Evolutionary conservation across 2,329 filamentous ascomycete species (phyloP).

Genomic region (Colletotrichum tofieldiae): DNA sequence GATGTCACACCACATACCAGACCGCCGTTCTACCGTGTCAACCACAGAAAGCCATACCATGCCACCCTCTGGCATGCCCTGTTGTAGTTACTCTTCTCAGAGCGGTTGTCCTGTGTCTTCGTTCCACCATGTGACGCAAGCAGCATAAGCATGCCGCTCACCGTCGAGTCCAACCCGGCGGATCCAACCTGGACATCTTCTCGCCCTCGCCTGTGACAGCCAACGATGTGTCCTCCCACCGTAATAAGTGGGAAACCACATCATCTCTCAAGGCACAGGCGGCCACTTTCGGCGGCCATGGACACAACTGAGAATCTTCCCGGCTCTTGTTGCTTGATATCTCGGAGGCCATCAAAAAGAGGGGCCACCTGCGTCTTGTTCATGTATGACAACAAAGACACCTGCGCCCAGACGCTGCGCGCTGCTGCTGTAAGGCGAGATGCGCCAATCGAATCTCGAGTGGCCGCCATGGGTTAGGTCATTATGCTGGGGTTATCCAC

Average conservation of each 20-base stretch:
- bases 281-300: conserved; percentile 30
- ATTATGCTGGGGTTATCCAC: conserved; percentile 35
- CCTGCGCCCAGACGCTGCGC: conserved; percentile 38
- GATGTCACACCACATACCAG: conserved; percentile 37
- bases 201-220: neutral
- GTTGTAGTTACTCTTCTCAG: neutral
- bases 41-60: conserved; percentile 29
- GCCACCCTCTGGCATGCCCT: conserved; percentile 7
- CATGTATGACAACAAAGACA: conserved; percentile 42
- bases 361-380: conserved; percentile 25
- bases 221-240: conserved; percentile 8
- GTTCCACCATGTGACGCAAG: conserved; percentile 1
- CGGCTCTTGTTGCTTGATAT: conserved; percentile 29
- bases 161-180: conserved; percentile 30
- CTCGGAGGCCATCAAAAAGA: conserved; percentile 14
- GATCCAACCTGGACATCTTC: conserved; percentile 24
- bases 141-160: conserved; percentile 11
- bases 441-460: conserved; percentile 41
- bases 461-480: conserved; percentile 34
- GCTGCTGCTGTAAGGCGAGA: conserved; percentile 35
- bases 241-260: neutral
- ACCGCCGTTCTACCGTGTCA: conserved; percentile 37
- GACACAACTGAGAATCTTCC: neutral
- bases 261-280: conserved; percentile 1
- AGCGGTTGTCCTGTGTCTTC: neutral